phyloP scores from a whole-genome alignment of 257 asterid species.

The Perilla frutescens region DNA sequence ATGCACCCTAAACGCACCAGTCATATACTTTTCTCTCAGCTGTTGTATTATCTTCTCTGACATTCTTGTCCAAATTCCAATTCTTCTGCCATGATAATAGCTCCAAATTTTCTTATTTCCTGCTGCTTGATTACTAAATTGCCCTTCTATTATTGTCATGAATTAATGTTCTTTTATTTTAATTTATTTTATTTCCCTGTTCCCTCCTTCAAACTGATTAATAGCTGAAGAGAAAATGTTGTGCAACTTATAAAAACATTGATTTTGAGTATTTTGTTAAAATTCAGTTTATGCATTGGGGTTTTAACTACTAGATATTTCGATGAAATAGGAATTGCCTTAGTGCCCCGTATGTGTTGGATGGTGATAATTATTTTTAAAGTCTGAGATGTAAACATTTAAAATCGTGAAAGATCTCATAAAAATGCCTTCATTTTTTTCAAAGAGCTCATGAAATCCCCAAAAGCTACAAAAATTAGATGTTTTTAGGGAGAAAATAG shows the following conservation, averaged over 20 bases:
- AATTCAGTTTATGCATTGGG: not conserved
- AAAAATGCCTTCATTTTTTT: not conserved
- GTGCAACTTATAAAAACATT: not conserved
- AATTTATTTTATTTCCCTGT: not conserved
- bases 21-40: not conserved
- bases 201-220: not conserved
- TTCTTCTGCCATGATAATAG: not conserved
- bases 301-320: not conserved
- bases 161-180: not conserved
- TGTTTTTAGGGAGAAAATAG: no score
- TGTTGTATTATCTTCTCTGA: not conserved
- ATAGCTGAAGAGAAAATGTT: not conserved
- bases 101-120: not conserved
- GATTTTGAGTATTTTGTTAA: not conserved
- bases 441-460: not conserved
- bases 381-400: not conserved
- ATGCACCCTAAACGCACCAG: not conserved
- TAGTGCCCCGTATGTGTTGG: not conserved
- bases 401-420: no score
- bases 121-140: not conserved
- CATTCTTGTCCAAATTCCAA: not conserved
- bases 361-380: not conserved
- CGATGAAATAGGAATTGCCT: not conserved
- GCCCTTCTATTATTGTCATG: not conserved
- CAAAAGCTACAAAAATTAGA: no score